phyloP scores from a whole-genome alignment of 2,329 filamentous ascomycete species.

The Diaporthe helianthi region DNA sequence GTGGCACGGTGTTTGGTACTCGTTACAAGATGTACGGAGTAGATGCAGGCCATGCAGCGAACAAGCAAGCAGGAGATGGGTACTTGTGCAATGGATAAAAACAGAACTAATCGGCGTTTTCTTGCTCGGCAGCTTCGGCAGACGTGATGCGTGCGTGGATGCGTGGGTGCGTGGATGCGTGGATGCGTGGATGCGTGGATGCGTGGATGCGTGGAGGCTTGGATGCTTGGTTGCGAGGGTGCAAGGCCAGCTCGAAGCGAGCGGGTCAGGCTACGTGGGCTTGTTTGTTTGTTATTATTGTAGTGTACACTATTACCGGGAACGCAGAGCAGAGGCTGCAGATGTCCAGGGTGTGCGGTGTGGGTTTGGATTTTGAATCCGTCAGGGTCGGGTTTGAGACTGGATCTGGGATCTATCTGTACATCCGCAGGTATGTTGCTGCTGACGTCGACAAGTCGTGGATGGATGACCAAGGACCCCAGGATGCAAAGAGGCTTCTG shows the following conservation, averaged over 20 bases:
- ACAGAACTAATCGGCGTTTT: slow-evolving; percentile 21
- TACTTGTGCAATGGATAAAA: slow-evolving; percentile 13
- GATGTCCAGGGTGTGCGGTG: background rate
- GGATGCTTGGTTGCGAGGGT: background rate
- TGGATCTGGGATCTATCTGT: background rate
- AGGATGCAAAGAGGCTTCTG: background rate
- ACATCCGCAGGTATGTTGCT: background rate
- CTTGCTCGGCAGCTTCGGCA: slow-evolving; percentile 23
- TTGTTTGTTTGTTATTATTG: background rate
- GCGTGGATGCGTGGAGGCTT: background rate
- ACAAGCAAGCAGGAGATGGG: background rate
- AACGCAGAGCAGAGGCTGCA: no score
- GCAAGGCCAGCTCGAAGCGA: slow-evolving; percentile 7
- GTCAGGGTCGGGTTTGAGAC: slow-evolving; percentile 3
- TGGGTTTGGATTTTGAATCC: background rate
- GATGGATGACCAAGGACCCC: slow-evolving; percentile 25
- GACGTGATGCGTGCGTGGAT: slow-evolving; percentile 10
- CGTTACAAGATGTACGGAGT: slow-evolving; percentile 4
- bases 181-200: slow-evolving; percentile 9
- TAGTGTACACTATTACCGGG: background rate
- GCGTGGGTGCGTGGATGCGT: slow-evolving; percentile 2
- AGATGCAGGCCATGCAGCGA: background rate
- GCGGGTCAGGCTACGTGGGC: slow-evolving; percentile 12
- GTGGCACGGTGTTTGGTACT: slow-evolving; percentile 15
- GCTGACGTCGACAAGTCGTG: slow-evolving; percentile 29